Evolutionary conservation across 2,329 filamentous ascomycete genomes (phyloP).

Genomic region (Orbilia blumenaviensis): DNA sequence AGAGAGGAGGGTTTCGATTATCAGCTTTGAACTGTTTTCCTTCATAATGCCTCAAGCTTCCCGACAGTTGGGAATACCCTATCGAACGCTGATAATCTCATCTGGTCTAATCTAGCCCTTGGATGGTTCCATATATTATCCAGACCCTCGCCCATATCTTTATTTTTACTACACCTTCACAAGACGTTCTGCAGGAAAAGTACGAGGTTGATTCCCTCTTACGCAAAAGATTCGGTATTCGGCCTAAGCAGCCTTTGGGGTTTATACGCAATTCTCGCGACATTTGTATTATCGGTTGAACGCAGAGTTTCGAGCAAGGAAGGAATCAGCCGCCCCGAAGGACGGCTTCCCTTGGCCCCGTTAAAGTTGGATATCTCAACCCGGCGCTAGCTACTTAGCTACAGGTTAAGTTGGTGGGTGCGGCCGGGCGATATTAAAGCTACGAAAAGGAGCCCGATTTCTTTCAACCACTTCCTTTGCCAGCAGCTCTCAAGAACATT

Average conservation of each 20-base stretch:
- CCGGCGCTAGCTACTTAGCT: constrained; percentile 41
- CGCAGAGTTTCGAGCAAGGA: constrained; percentile 36
- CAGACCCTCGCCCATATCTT: constrained; percentile 54
- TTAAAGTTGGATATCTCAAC: constrained; percentile 38
- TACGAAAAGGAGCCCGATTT: constrained; percentile 40
- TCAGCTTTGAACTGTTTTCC: constrained; percentile 44
- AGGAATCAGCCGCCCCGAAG: constrained; percentile 30
- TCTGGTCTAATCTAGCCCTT: constrained; percentile 52
- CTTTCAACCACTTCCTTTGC: constrained; percentile 16
- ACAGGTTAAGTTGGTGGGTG: constrained; percentile 24
- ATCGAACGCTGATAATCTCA: constrained; percentile 52
- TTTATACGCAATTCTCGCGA: constrained; percentile 54
- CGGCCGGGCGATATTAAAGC: constrained; percentile 41
- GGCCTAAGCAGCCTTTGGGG: constrained; percentile 12
- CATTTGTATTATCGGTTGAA: constrained; percentile 45
- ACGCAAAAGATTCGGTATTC: constrained; percentile 29
- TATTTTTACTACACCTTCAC: constrained; percentile 53
- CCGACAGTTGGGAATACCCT: constrained; percentile 54
- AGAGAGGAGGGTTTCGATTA: constrained; percentile 51
- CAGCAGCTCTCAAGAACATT: constrained; percentile 8
- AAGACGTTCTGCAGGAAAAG: constrained; percentile 34
- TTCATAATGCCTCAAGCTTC: constrained; percentile 55
- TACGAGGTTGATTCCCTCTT: constrained; percentile 13
- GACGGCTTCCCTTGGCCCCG: constrained; percentile 36
- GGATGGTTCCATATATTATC: constrained; percentile 53